phyloP scores from a whole-genome alignment of 495 filamentous ascomycete genomes.

The Cairneyella variabilis region DNA sequence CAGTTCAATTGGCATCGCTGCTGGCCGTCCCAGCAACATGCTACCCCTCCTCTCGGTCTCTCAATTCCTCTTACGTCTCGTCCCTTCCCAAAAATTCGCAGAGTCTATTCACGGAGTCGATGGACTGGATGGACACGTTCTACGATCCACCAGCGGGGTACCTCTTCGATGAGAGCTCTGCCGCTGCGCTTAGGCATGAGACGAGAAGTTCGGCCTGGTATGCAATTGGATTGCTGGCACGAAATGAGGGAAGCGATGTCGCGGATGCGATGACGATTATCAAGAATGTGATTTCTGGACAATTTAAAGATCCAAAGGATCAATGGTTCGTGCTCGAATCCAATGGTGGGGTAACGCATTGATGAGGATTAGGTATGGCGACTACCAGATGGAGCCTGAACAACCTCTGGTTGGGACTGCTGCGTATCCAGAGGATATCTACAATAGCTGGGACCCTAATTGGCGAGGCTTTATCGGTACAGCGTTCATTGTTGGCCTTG shows the following conservation, averaged over 20 bases:
- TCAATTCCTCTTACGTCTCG: slow-evolving; percentile 16
- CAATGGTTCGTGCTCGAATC: slow-evolving; percentile 22
- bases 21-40: slow-evolving; percentile 7
- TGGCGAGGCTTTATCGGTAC: slow-evolving; percentile 41
- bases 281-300: slow-evolving; percentile 35
- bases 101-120: slow-evolving; percentile 29
- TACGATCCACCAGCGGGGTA: slow-evolving; percentile 26
- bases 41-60: not conserved
- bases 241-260: slow-evolving; percentile 35
- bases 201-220: slow-evolving; percentile 38
- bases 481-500: slow-evolving; percentile 34
- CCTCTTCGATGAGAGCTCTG: slow-evolving; percentile 14
- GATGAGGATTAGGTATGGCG: slow-evolving; percentile 26
- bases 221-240: slow-evolving; percentile 34
- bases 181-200: slow-evolving; percentile 28
- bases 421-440: slow-evolving; percentile 32
- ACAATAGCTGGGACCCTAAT: slow-evolving; percentile 40
- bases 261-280: slow-evolving; percentile 34
- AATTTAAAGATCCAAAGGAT: slow-evolving; percentile 32
- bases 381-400: slow-evolving; percentile 37
- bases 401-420: slow-evolving; percentile 34
- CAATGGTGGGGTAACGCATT: not conserved
- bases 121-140: slow-evolving; percentile 28
- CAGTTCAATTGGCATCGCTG: slow-evolving; percentile 3
- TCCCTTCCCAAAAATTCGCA: slow-evolving; percentile 7